Conservation (phyloP, 2,329 filamentous ascomycete species). For the Hymenoscyphus linearis region DNA sequence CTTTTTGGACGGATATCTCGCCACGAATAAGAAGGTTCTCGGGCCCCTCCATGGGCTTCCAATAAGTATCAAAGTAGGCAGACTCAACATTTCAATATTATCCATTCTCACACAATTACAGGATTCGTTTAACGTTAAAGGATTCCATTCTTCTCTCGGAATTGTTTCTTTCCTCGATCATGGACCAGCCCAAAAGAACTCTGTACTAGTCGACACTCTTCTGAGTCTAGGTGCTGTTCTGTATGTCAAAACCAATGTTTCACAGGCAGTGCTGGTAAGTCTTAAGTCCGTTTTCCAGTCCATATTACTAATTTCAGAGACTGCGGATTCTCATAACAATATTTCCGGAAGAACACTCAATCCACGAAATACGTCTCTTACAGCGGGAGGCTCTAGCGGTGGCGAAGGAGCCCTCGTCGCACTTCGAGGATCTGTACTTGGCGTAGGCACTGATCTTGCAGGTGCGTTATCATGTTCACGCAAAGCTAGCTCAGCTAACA, state of each 20-base stretch:
- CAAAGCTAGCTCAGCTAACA: neutral
- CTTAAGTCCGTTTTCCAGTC: neutral
- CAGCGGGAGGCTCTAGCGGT: constrained; percentile 74
- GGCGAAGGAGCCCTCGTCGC: constrained; percentile 23
- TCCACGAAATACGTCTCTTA: constrained; percentile 71
- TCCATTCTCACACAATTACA: neutral
- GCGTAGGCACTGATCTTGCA: constrained; percentile 23
- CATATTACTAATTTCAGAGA: constrained; percentile 3
- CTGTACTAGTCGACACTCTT: constrained; percentile 64
- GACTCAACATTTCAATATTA: neutral
- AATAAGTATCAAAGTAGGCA: constrained; percentile 14
- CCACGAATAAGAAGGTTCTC: constrained; percentile 4
- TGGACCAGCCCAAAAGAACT: constrained; percentile 61
- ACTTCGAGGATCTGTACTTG: constrained; percentile 15
- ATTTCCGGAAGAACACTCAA: constrained; percentile 78
- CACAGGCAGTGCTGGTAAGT: constrained; percentile 53
- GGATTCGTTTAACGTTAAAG: constrained; percentile 66
- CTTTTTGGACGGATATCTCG: constrained; percentile 42
- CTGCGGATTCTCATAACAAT: constrained; percentile 38
- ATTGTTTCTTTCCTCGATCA: constrained; percentile 61
- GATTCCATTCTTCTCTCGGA: constrained; percentile 75
- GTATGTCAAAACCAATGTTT: constrained; percentile 85
- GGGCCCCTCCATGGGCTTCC: constrained; percentile 18
- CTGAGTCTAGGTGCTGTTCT: constrained; percentile 82
- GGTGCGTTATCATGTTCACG: neutral